Evolutionary conservation across 2,329 filamentous ascomycete species (phyloP), one percentile per base, ranked within the genome.

Genomic region (Alternaria sp.): DNA sequence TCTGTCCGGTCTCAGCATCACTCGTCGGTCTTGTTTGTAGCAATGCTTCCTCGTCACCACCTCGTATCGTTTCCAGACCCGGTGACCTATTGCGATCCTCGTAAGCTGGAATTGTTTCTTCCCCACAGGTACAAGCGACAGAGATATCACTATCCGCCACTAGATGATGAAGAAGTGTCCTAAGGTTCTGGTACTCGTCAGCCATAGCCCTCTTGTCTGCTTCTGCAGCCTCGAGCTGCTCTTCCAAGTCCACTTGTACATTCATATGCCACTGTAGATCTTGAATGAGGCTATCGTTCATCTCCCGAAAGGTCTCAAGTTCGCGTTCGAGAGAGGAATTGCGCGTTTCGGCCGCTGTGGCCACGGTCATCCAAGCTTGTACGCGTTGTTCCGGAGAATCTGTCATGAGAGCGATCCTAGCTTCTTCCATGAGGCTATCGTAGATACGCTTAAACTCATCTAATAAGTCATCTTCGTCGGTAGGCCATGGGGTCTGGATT

Each of bases 181-280:
- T 28, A 4, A 58, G 28, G n/a, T 7, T n/a, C 24, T 34, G 5
- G 5, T 41, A 12, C 5, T 51, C 38, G 22, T 47, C 44, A 53
- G 24, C 26, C 53, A 59, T 12, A 4, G 39, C 43, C 30, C 39
- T 22, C 34, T 38, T 57, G 4, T 65, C 59, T 30, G 48, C 34
- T 14, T 42, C 5, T 5, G 24, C 41, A 8, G 34, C 22, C 18
- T 57, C 51, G 14, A 59, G 2, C 43, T 20, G 12, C 7, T 54
- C 26, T 36, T 65, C 34, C 38, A 60, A 24, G 22, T 41, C 57
- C 14, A 9, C 59, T 20, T 44, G 62, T 51, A 39, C 51, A 7
- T 53, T 30, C 18, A 61, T 51, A 22, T 59, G 49, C 63, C 63
- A 63, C 2, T 28, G n/a, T n/a, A 63, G 30, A 36, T 61, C 56